Base-by-base conservation (phyloP, 1,139 yeast genomes). In the Yamadazyma triangularis region DNA sequence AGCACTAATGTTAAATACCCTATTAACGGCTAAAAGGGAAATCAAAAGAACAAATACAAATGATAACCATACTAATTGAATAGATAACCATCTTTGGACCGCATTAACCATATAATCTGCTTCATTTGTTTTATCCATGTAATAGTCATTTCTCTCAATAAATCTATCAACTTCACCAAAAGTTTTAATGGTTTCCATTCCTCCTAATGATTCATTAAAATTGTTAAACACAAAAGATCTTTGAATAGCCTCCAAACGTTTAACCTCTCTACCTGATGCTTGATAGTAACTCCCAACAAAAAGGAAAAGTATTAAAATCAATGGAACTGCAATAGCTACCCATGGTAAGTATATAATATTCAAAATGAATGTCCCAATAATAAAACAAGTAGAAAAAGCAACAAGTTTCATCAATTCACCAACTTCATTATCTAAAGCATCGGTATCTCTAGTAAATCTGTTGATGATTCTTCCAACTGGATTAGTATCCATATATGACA, bases 21-120 rank as follows among this genome's bases (percentile, higher is more conserved):
- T 68, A 40, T 71, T 70, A 13, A 79, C 83, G 63, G 87, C 79
- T 27, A 84, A 63, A 43, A 85, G 52, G 0, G 83, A 60, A 33
- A 77, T 63, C 9, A 75, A 48, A 21, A 77, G 56, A 4, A 75
- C 69, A 42, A 58, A 62, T 21, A 71, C 47, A 26, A 69, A 58
- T 1, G 84, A 79, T 26, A 77, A 55, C 28, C 66, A 46, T 48
- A 81, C 87, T 44, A 84, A 60, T 37, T 82, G 75, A 33, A 83
- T 59, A n/a, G 82, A 76, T 29, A 86, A 68, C 94, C 94, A 87
- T 50, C 94, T 71, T 60, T 85, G 95, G 42, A 77, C 75, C 1
- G 81, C 83, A 42, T 80, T 64, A 4, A 82, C 72, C 33, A 84
- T 41, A 44, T 67, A 81, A 50, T 81, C 79, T 2, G 93, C 84